Base-by-base conservation (phyloP, 225 moss, liverwort and hornwort genomes). In the Neckera pumila region DNA sequence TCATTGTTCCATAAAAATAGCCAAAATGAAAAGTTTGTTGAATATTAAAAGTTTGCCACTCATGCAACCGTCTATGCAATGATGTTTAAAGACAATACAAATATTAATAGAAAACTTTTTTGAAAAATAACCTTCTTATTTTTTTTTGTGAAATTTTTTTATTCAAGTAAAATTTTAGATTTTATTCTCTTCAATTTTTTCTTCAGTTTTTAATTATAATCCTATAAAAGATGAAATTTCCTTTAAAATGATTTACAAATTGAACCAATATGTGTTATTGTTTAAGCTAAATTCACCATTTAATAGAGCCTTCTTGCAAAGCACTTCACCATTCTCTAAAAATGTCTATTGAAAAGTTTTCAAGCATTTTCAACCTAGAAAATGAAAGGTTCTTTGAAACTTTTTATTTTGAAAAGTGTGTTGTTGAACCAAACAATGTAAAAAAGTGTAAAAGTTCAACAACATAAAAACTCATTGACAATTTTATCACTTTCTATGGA, bases 11-110 rank as follows among this genome's bases (percentile, higher is more conserved):
- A 36, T 20, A 3, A n/a, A 11, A 66, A 36, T 66, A 21, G 11
- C 11, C 20, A 66, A 21, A n/a, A n/a, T n/a, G 2, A 21, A n/a
- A 36, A 66, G 18, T 65, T 65, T 65, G 10, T 34, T 65, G 66
- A 19, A 66, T 66, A n/a, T 7, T 20, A n/a, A n/a, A 67, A n/a
- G 12, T 0, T 66, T 66, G 20, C 21, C 21, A n/a, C 7, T n/a
- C 6, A 7, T 66, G 4, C n/a, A 66, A 36, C 6, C 0, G 0
- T 67, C 21, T 3, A 21, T 67, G n/a, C 7, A 0, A 12, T 67
- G n/a, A 67, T 67, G n/a, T 21, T 6, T 11, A 1, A n/a, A 21
- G n/a, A 36, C 36, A 66, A 66, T 3, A 6, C 21, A 36, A n/a
- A 36, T 11, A 66, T 11, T 20, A 0, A 20, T n/a, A 36, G 65